These are phyloP conservation scores for Coemansia guatemalensis DNA, from an alignment of 192 early-diverging fungal species.

Conservation along the genomic window DNA sequence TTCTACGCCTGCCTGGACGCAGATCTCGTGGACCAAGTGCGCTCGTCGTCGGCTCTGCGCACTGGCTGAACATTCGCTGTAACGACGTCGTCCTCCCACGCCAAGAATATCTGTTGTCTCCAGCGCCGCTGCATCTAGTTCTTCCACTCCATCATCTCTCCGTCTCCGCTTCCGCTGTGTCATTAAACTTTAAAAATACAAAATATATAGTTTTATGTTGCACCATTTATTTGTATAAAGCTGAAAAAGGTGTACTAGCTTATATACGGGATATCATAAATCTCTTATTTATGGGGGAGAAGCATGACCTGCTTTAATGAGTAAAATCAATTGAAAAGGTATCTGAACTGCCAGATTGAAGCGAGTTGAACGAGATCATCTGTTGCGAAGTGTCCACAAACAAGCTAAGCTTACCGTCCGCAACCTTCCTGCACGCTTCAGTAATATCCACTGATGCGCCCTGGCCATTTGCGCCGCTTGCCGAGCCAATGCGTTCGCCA, in stretches of 20 bases:
- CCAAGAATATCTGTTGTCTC: neutral
- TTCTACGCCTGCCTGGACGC: conserved; percentile 12
- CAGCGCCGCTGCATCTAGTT: neutral
- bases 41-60: conserved; percentile 32
- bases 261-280: neutral
- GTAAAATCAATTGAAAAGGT: conserved; percentile 27
- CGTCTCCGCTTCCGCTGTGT: neutral
- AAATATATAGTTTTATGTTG: neutral
- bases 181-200: neutral
- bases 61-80: conserved; percentile 26
- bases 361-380: conserved; percentile 36
- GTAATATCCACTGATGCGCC: conserved; percentile 26
- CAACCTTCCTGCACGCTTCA: conserved; percentile 21
- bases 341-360: conserved; percentile 39
- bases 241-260: neutral
- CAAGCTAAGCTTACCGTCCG: conserved; percentile 34
- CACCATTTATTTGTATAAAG: neutral
- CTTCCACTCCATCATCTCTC: neutral
- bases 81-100: neutral
- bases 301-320: neutral
- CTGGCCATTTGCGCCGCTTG: conserved; percentile 3
- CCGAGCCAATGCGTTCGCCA: conserved; percentile 23
- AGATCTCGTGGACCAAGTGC: conserved; percentile 9
- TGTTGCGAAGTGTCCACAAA: conserved; percentile 34
- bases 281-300: too few species aligned